Evolutionary conservation across 2,329 filamentous ascomycete species (phyloP), one percentile per base, ranked within the genome.

Genomic region (Pochonia chlamydosporia): DNA sequence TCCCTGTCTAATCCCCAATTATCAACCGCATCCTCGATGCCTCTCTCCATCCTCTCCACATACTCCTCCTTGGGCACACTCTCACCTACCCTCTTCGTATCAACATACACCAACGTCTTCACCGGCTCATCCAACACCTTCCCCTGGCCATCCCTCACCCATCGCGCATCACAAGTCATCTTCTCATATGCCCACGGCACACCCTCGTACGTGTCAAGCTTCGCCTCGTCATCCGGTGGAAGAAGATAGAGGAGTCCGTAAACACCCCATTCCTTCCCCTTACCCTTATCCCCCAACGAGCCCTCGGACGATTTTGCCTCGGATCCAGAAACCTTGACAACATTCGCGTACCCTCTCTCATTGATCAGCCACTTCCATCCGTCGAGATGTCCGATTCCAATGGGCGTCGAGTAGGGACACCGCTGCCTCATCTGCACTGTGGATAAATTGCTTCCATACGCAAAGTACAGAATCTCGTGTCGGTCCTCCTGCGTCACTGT

Each of bases 401-500:
- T 60, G 45, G 79, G 78, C 11, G 60, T 65, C 2, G 79, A 78
- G 13, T 59, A 62, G 46, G 80, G 82, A 59, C 85, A 88, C 44
- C 84, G 81, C 40, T 61, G 54, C 4, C 56, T 56, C 85, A 89
- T 88, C 63, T 87, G 84, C 24, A 72, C 64, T 1, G 74, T 73
- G 61, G 81, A 85, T 49, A 88, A 74, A 62, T 88, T 88, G 60
- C 77, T 82, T 52, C 84, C 85, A 64, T 85, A 88, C 56, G 78
- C 85, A 59, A 88, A 87, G 70, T 87, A 87, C 53, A 81, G 63
- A 43, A 67, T 56, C 51, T 68, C 66, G 42, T 59, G 59, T 11
- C 59, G 55, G 46, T 62, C 57, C 31, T 66, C 63, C 26, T 63
- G 61, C 47, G 69, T 61, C 16, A 65, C 35, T 21, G 65, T 68